Evolutionary conservation across 2,329 filamentous ascomycete species (phyloP).

Genomic region (Biscogniauxia marginata): DNA sequence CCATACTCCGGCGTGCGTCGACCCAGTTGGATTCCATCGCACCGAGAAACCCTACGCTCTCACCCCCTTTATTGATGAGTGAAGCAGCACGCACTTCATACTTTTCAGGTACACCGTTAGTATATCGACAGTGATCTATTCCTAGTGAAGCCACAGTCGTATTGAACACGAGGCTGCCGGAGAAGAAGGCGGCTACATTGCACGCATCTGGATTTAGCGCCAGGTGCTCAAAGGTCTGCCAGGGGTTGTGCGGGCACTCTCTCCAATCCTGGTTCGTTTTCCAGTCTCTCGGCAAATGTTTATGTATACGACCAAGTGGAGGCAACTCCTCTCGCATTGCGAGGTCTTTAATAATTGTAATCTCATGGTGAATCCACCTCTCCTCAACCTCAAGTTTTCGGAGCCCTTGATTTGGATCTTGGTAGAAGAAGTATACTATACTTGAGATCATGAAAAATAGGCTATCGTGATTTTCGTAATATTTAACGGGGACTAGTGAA

Average conservation of each 20-base stretch:
- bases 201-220: neutral
- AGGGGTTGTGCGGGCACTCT: constrained; percentile 12
- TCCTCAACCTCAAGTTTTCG: constrained; percentile 10
- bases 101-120: neutral
- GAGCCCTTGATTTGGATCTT: constrained; percentile 3
- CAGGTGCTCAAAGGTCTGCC: constrained; percentile 2
- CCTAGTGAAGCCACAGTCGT: constrained; percentile 8
- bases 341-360: constrained; percentile 7
- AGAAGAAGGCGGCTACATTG: constrained; percentile 2
- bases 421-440: constrained; percentile 9
- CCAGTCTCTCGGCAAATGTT: constrained; percentile 1
- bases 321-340: neutral
- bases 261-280: constrained; percentile 8
- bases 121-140: constrained; percentile 3
- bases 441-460: constrained; percentile 2
- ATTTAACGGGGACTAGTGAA: constrained; percentile 6
- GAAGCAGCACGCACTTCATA: neutral
- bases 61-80: no score
- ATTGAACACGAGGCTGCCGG: constrained; percentile 10
- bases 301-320: neutral
- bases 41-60: no score
- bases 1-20: no score
- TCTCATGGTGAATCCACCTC: constrained; percentile 4
- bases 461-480: neutral
- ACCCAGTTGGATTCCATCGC: no score